A percentile compares a stretch with the other conserved stretches of the same genome.
Conservation (phyloP, 495 filamentous ascomycete genomes). For the Friedmanniomyces endolithicus region DNA sequence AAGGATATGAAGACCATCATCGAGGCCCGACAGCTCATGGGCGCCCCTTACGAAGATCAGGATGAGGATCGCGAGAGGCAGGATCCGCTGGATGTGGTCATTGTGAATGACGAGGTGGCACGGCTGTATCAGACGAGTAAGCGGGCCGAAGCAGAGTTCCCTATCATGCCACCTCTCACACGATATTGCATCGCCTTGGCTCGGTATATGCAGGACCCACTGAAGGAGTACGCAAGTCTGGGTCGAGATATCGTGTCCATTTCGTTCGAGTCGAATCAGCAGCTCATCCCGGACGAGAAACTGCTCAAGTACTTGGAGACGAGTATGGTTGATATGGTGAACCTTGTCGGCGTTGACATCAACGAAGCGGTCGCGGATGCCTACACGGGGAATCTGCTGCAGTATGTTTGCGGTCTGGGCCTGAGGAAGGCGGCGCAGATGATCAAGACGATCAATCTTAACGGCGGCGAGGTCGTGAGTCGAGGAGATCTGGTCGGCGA, state of each 20-base stretch:
- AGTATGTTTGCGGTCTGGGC: slow-evolving; percentile 87
- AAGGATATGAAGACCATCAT: slow-evolving; percentile 66
- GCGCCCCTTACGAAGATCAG: slow-evolving; percentile 57
- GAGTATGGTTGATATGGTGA: slow-evolving; percentile 95
- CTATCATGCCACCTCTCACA: slow-evolving; percentile 57
- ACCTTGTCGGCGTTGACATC: slow-evolving; percentile 85
- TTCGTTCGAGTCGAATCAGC: slow-evolving; percentile 76
- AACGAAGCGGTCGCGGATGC: slow-evolving; percentile 74
- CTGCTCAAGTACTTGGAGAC: slow-evolving; percentile 76
- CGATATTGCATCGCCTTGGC: slow-evolving; percentile 82
- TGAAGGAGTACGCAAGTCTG: slow-evolving; percentile 89
- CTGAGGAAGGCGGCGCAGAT: slow-evolving; percentile 78
- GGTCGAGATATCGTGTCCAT: slow-evolving; percentile 79
- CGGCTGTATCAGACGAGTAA: slow-evolving; percentile 83
- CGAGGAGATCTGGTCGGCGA: slow-evolving; percentile 81
- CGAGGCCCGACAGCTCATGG: slow-evolving; percentile 53
- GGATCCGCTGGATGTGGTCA: slow-evolving; percentile 70
- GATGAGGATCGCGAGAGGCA: slow-evolving; percentile 52
- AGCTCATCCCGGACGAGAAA: slow-evolving; percentile 75
- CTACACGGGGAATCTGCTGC: slow-evolving; percentile 74
- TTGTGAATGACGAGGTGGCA: slow-evolving; percentile 93
- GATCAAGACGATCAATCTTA: slow-evolving; percentile 79
- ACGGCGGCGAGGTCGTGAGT: slow-evolving; percentile 68
- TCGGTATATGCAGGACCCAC: slow-evolving; percentile 81
- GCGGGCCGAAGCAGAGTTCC: slow-evolving; percentile 69